Conservation (phyloP, 2,329 filamentous ascomycete genomes). For the Coniochaeta ligniaria region DNA sequence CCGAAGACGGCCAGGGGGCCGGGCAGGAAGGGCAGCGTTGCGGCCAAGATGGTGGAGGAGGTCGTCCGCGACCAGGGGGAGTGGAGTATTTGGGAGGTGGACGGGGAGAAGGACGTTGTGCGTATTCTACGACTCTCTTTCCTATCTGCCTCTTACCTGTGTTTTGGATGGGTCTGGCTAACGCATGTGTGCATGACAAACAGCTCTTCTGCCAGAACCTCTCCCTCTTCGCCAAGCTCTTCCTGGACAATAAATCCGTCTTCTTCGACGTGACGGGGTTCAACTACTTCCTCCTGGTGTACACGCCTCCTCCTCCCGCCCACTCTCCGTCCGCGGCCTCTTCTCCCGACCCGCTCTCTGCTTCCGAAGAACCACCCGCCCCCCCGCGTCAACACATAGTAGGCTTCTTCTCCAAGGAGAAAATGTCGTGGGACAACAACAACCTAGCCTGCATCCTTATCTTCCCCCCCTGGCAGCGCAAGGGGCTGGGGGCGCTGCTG, state of each 20-base stretch:
- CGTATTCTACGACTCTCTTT: conserved; percentile 20
- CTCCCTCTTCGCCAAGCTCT: conserved; percentile 92
- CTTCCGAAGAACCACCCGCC: not conserved
- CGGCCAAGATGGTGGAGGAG: conserved; percentile 31
- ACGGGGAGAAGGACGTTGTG: conserved; percentile 76
- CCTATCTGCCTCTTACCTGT: not conserved
- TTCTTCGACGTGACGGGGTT: conserved; percentile 96
- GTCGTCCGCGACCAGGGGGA: conserved; percentile 55
- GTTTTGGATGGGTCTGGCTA: too few relatives aligned
- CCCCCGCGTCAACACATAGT: conserved; percentile 51
- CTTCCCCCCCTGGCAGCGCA: conserved; percentile 92
- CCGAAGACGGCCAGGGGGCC: conserved; percentile 13
- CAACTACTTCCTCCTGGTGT: conserved; percentile 87
- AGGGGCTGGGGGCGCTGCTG: conserved; percentile 77
- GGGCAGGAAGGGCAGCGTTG: conserved; percentile 26
- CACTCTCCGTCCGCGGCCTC: not conserved
- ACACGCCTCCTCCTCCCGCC: conserved; percentile 42
- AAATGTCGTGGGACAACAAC: conserved; percentile 98
- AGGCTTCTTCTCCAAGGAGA: conserved; percentile 99
- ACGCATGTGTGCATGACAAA: too few relatives aligned
- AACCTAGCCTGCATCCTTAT: conserved; percentile 94
- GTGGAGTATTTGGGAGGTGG: conserved; percentile 87
- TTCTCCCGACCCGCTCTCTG: conserved; percentile 5
- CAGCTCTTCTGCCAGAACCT: conserved; percentile 89
- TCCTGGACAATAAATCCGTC: conserved; percentile 95